Percentiles rank a stretch among this genome's conserved stretches.
phyloP scores from a whole-genome alignment of 495 filamentous ascomycete genomes.

The Hypoxylon crocopeplum region DNA sequence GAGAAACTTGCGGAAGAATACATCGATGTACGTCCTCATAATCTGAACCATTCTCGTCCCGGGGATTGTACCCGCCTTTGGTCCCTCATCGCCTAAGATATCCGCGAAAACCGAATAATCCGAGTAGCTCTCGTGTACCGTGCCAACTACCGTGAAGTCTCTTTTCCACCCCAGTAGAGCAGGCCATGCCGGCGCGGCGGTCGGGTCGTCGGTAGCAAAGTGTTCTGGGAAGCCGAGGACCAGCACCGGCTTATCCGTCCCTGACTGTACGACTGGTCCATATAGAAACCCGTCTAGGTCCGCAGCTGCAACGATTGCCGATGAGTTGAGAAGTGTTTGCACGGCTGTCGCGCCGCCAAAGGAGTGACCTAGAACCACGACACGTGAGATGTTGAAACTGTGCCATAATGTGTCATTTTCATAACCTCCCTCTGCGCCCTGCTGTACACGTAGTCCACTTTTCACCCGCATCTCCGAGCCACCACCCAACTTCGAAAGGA shows the following conservation, averaged over 20 bases:
- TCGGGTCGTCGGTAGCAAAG: constrained; percentile 4
- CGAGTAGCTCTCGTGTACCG: constrained; percentile 11
- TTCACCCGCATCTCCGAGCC: not conserved
- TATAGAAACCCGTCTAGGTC: constrained; percentile 56
- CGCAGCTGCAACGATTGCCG: constrained; percentile 52
- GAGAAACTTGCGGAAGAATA: constrained; percentile 6
- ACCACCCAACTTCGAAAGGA: constrained; percentile 43
- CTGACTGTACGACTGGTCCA: constrained; percentile 18
- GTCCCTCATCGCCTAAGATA: not conserved
- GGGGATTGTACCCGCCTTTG: not conserved
- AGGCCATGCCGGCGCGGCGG: constrained; percentile 3
- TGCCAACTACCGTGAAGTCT: constrained; percentile 22
- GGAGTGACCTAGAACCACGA: constrained; percentile 59
- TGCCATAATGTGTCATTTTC: not conserved
- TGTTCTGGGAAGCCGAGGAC: constrained; percentile 7
- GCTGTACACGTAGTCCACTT: not conserved
- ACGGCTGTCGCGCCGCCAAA: constrained; percentile 62
- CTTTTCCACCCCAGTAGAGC: constrained; percentile 21
- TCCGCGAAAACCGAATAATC: not conserved
- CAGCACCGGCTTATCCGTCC: constrained; percentile 27
- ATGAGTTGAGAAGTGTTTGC: constrained; percentile 46
- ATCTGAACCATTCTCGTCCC: constrained; percentile 7
- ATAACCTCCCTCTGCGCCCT: not conserved
- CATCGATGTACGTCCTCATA: not conserved
- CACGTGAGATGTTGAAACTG: constrained; percentile 26